Evolutionary conservation across 148 eudicot species (phyloP).

Genomic region (Vaccinium corymbosum): DNA sequence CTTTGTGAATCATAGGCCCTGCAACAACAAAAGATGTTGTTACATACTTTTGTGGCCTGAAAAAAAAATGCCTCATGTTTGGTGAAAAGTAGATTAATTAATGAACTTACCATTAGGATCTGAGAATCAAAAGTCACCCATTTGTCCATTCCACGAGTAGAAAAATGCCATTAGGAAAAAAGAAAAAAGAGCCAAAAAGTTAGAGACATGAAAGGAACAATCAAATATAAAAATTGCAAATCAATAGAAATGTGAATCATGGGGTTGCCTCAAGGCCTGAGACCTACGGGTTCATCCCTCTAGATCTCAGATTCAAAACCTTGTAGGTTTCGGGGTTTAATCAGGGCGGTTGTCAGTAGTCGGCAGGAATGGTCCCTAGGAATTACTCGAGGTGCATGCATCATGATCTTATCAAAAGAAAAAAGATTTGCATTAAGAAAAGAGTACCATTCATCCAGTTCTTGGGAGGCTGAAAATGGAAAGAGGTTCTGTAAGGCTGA

Average conservation of each 20-base stretch:
- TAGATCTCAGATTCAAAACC: no score
- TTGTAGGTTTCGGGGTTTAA: background rate
- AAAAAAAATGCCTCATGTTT: background rate
- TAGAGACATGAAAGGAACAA: background rate
- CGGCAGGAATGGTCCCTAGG: background rate
- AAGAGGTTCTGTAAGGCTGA: slow-evolving; percentile 48
- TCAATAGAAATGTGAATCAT: background rate
- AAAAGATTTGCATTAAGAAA: background rate
- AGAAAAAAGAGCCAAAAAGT: background rate
- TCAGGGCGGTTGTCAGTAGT: background rate
- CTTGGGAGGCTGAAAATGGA: slow-evolving; percentile 58
- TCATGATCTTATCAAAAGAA: background rate
- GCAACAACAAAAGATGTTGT: background rate
- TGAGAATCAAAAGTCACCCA: slow-evolving; percentile 18
- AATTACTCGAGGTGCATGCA: background rate
- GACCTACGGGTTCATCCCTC: background rate
- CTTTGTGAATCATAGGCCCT: slow-evolving; percentile 74
- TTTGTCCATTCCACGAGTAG: slow-evolving; percentile 12
- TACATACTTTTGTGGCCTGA: background rate
- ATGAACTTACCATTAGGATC: slow-evolving; percentile 61
- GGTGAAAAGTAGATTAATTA: background rate
- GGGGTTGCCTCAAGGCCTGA: background rate
- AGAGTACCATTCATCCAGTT: slow-evolving; percentile 67
- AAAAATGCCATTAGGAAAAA: slow-evolving; percentile 2
- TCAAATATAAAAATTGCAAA: background rate